Base-by-base conservation (phyloP, 345 rosid genomes). In the Rhodomyrtus tomentosa region DNA sequence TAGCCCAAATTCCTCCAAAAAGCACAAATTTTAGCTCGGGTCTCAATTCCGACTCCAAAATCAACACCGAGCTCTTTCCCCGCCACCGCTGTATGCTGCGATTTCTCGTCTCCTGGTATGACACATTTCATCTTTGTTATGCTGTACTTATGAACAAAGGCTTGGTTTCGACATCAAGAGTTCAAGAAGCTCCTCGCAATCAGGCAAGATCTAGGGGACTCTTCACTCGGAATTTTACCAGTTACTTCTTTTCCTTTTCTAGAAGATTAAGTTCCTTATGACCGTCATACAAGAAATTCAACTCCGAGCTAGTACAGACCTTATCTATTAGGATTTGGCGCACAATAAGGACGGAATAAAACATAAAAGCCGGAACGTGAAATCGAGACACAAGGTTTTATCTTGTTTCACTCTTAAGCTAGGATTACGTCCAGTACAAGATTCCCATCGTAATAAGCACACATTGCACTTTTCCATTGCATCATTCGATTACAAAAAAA, bases 1-100 rank as follows among this genome's bases (percentile, higher is more conserved):
- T 8, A 4, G 2, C 25, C 11, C 11, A 7, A 7, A 62, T 16
- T 29, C 3, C 24, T 0, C 36, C 32, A 1, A 16, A 15, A 62
- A 16, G 1, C 5, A 32, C 36, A 7, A 9, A 62, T 8, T 62
- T 32, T 62, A 16, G 12, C 3, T 32, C 24, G 6, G 6, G 5
- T 62, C 20, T 16, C 6, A 3, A 62, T 32, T 62, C 12, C 7
- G 21, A 10, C 10, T 3, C 6, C 24, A 62, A 62, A 32, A 32
- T 62, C 24, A 32, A 32, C 42, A 16, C 1, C 2, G 6, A 16
- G 42, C 42, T 32, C 24, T 62, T 62, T 29, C 0, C 21, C 0
- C 12, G 0, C 5, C 18, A 32, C 5, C 16, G 6, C 5, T 16
- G 6, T 32, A 62, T 62, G 11, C 42, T 32, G 0, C 1, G 22